Evolutionary conservation across 257 asterid genomes (phyloP).

Genomic region (Solanum sitiens): DNA sequence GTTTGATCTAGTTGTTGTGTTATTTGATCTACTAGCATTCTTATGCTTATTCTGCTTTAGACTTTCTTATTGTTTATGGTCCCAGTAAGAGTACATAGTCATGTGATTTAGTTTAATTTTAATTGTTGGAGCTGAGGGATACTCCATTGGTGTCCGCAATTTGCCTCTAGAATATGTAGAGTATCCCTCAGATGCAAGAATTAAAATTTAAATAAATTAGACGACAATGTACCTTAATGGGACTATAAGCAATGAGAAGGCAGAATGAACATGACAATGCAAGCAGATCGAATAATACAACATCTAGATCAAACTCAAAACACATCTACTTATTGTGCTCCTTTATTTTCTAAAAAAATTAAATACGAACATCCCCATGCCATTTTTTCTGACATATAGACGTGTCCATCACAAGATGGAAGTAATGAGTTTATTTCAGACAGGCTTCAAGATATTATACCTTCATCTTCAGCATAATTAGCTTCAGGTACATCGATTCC

Average conservation of each 20-base stretch:
- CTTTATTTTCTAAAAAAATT: not conserved
- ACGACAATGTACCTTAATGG: not conserved
- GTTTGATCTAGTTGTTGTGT: not conserved
- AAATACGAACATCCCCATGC: not conserved
- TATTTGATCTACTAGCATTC: not conserved
- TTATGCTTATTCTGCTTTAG: not conserved
- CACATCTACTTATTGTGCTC: not conserved
- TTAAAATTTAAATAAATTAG: not conserved
- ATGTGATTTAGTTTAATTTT: not conserved
- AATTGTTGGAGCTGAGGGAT: conserved; percentile 48
- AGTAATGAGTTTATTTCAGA: not conserved
- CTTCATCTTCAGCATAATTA: conserved; percentile 44
- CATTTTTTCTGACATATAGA: not conserved
- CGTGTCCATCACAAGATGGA: not conserved
- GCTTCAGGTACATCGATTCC: conserved; percentile 21
- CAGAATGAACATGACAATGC: not conserved
- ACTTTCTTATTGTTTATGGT: not conserved
- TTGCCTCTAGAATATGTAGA: conserved; percentile 68
- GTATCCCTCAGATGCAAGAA: conserved; percentile 58
- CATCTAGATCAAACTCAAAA: not conserved
- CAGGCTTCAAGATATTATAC: conserved; percentile 15
- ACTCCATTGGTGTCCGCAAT: conserved; percentile 73
- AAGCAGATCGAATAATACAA: not conserved
- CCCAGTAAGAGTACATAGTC: not conserved
- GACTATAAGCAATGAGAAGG: not conserved